Conservation (phyloP, 768 basidiomycete genomes). For the Collybiopsis luxurians region DNA sequence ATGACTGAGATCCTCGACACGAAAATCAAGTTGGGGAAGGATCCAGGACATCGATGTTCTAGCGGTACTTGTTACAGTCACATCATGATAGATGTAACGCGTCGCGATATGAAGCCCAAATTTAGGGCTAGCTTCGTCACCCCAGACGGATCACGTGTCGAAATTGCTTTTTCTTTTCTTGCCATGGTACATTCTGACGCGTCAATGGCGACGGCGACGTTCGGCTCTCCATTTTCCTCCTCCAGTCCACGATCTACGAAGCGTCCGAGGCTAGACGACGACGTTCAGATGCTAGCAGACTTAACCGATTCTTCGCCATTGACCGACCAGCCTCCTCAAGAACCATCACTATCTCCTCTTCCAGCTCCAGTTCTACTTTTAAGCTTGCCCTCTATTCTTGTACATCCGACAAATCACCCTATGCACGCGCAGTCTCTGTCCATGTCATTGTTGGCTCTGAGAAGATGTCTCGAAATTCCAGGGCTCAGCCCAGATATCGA, state of each 20-base stretch:
- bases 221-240: not conserved
- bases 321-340: not conserved
- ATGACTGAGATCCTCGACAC: constrained; percentile 58
- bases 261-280: not conserved
- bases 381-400: constrained; percentile 55
- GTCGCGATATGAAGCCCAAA: no score
- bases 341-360: constrained; percentile 14
- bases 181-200: not conserved
- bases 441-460: constrained; percentile 53
- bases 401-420: constrained; percentile 63
- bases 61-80: no score
- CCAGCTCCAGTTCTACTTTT: constrained; percentile 51
- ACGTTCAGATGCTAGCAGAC: not conserved
- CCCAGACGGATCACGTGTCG: not conserved
- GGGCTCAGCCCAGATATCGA: constrained; percentile 57
- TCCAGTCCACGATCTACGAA: not conserved
- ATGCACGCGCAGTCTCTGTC: constrained; percentile 52
- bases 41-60: no score
- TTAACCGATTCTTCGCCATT: not conserved
- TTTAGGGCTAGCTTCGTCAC: not conserved
- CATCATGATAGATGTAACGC: no score
- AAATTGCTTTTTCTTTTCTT: not conserved
- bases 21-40: constrained; percentile 53
- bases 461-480: constrained; percentile 49
- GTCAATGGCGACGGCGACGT: not conserved